Conservation (phyloP, 1,139 yeast genomes). For the Yarrowia galli region DNA sequence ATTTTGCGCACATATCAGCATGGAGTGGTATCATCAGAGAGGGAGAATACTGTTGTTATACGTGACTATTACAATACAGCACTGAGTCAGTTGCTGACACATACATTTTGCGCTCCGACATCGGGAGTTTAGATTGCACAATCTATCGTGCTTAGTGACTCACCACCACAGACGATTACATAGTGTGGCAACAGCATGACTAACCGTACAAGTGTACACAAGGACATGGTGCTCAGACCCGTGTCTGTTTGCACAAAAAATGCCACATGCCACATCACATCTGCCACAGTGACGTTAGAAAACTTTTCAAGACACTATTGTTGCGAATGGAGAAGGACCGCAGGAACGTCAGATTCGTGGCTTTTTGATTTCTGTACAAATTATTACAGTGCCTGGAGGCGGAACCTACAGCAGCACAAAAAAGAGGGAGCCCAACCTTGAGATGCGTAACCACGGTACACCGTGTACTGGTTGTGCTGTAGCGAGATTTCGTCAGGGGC, state of each 20-base stretch:
- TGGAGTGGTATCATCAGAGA: not conserved
- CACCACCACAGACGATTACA: not conserved
- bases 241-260: not conserved
- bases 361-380: slow-evolving; percentile 3
- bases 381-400: not conserved
- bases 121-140: slow-evolving; percentile 11
- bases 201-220: not conserved
- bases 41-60: not conserved
- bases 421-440: not conserved
- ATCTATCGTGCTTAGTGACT: slow-evolving; percentile 24
- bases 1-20: not conserved
- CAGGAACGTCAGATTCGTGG: not conserved
- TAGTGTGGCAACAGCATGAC: slow-evolving; percentile 13
- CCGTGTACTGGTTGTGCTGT: not conserved
- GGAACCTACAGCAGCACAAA: not conserved
- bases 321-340: not conserved
- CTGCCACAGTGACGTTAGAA: slow-evolving; percentile 16
- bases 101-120: not conserved
- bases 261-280: slow-evolving; percentile 9
- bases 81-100: slow-evolving; percentile 22
- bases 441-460: slow-evolving; percentile 1
- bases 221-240: not conserved
- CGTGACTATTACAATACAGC: not conserved
- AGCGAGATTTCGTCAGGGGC: slow-evolving; percentile 20
- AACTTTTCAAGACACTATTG: not conserved